phyloP scores from a whole-genome alignment of 805 yeast genomes.

The Kluyveromyces lactis region DNA sequence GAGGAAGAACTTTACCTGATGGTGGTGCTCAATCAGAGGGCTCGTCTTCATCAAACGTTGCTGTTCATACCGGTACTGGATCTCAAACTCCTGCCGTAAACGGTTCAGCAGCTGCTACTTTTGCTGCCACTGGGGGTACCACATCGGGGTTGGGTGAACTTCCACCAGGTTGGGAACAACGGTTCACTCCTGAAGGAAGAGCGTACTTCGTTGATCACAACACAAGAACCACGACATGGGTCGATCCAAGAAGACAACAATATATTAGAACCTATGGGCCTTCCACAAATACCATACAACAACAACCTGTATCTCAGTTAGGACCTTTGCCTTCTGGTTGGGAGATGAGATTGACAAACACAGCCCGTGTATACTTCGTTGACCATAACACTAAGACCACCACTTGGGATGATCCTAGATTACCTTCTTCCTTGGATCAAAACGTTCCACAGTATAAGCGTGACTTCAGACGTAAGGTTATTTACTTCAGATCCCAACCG shows the following conservation, averaged over 20 bases:
- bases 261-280: conserved; percentile 92
- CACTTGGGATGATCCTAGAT: conserved; percentile 99
- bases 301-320: conserved; percentile 93
- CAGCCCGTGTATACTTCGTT: conserved; percentile 96
- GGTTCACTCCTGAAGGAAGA: conserved; percentile 96
- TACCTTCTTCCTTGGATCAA: conserved; percentile 95
- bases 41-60: conserved; percentile 15
- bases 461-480: conserved; percentile 95
- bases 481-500: conserved; percentile 97
- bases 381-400: conserved; percentile 99
- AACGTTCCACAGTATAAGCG: conserved; percentile 99
- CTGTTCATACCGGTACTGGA: conserved; percentile 41
- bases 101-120: conserved; percentile 55
- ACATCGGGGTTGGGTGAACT: conserved; percentile 94
- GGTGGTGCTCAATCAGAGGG: conserved; percentile 28
- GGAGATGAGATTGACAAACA: conserved; percentile 99
- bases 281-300: conserved; percentile 81
- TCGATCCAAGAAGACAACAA: conserved; percentile 98
- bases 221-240: conserved; percentile 99
- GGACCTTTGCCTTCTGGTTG: conserved; percentile 98
- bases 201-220: conserved; percentile 98
- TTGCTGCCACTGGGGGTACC: conserved; percentile 70
- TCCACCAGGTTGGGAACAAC: conserved; percentile 99
- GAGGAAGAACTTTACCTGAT: conserved; percentile 84
- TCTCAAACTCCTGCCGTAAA: conserved; percentile 37